phyloP scores from a whole-genome alignment of 1,284 basidiomycete species.

The Papiliotrema flavescens region DNA sequence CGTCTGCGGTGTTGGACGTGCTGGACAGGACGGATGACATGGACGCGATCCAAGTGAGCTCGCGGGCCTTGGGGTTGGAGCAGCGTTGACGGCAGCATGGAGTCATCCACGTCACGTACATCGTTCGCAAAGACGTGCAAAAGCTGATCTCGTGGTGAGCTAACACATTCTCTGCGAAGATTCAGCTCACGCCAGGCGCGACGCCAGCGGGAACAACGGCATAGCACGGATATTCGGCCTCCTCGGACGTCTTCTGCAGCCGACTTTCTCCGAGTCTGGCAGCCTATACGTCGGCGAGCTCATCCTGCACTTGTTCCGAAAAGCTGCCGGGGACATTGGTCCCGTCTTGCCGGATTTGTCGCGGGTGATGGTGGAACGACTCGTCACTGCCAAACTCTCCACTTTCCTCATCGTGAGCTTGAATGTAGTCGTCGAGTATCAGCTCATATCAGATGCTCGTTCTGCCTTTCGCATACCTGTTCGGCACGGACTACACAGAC shows the following conservation, averaged over 20 bases:
- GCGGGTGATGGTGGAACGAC: slow-evolving; percentile 73
- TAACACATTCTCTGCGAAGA: neutral
- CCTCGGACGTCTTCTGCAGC: slow-evolving; percentile 69
- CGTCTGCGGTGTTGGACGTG: slow-evolving; percentile 67
- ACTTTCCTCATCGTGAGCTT: slow-evolving; percentile 74
- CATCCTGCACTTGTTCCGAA: slow-evolving; percentile 85
- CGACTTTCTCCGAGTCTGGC: slow-evolving; percentile 65
- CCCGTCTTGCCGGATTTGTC: slow-evolving; percentile 77
- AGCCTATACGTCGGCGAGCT: slow-evolving; percentile 90
- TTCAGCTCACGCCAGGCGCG: slow-evolving; percentile 46
- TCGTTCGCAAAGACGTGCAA: slow-evolving; percentile 79
- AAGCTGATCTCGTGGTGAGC: slow-evolving; percentile 69
- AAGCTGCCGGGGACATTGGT: slow-evolving; percentile 62
- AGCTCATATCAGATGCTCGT: slow-evolving; percentile 63
- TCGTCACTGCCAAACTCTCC: slow-evolving; percentile 77
- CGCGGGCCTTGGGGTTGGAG: neutral
- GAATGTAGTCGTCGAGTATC: too few relatives aligned
- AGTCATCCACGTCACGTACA: slow-evolving; percentile 71
- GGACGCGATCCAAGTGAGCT: slow-evolving; percentile 71
- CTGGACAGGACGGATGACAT: slow-evolving; percentile 69
- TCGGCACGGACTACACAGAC: slow-evolving; percentile 71
- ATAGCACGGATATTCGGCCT: slow-evolving; percentile 68
- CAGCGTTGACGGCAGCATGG: slow-evolving; percentile 60
- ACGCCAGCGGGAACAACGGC: slow-evolving; percentile 64
- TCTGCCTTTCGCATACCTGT: slow-evolving; percentile 87